These are phyloP conservation scores for Komagataella pastoris DNA, from an alignment of 805 yeast species.

Conservation along the genomic window DNA sequence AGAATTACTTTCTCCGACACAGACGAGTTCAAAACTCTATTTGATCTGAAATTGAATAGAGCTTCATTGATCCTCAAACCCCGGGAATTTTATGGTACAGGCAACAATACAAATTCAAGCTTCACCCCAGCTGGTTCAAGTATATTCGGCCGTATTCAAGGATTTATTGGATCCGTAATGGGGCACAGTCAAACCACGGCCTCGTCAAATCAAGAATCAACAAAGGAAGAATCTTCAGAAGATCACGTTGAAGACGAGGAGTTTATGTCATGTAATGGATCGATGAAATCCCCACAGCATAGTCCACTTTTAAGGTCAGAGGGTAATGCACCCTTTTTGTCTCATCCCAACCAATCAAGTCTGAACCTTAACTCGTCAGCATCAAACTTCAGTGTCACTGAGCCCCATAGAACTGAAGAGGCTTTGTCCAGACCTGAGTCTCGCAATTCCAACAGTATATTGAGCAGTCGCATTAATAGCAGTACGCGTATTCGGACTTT, in stretches of 20 bases:
- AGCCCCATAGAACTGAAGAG: slow-evolving; percentile 1
- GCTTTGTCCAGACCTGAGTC: neutral
- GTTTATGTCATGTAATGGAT: neutral
- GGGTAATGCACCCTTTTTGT: neutral
- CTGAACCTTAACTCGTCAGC: slow-evolving; percentile 3
- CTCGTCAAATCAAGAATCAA: slow-evolving; percentile 3
- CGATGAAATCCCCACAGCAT: neutral
- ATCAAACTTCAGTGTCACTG: slow-evolving; percentile 2
- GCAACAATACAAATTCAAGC: slow-evolving; percentile 1
- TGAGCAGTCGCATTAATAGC: neutral
- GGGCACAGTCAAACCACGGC: slow-evolving; percentile 1
- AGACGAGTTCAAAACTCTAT: slow-evolving; percentile 41
- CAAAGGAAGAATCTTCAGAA: neutral
- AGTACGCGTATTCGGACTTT: neutral
- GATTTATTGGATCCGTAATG: slow-evolving; percentile 3
- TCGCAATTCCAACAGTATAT: neutral
- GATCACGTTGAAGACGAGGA: neutral
- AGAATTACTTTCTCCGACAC: slow-evolving; percentile 47
- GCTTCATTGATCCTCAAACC: slow-evolving; percentile 70
- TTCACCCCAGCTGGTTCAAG: slow-evolving; percentile 2
- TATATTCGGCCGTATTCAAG: slow-evolving; percentile 1
- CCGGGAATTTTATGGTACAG: slow-evolving; percentile 7
- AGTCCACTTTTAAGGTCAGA: neutral
- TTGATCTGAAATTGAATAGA: slow-evolving; percentile 43
- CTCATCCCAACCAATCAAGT: neutral